A percentile compares a stretch with the other conserved stretches of the same genome.
These are phyloP conservation scores for Ricinus communis DNA, from an alignment of 345 rosid species.

Conservation along the genomic window DNA sequence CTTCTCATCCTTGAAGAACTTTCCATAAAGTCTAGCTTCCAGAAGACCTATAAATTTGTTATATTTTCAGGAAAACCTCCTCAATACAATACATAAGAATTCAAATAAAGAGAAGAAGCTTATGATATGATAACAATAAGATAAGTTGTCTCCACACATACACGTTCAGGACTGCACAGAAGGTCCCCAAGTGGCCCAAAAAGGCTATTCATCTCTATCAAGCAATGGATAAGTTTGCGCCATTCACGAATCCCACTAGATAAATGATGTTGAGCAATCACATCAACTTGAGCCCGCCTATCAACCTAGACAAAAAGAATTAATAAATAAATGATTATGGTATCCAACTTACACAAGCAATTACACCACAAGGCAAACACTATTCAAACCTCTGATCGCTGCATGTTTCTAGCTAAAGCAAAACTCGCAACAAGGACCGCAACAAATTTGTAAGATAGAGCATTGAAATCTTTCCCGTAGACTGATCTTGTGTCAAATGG, in stretches of 20 bases:
- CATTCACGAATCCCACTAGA: slow-evolving; percentile 74
- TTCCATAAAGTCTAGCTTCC: slow-evolving; percentile 97
- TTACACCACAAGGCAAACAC: slow-evolving; percentile 16
- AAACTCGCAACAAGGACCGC: slow-evolving; percentile 98
- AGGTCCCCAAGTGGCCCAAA: slow-evolving; percentile 70
- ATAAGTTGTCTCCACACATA: slow-evolving; percentile 38
- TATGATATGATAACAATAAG: neutral
- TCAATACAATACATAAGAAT: slow-evolving; percentile 5
- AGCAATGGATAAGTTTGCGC: slow-evolving; percentile 88
- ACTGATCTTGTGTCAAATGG: slow-evolving; percentile 90
- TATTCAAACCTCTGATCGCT: slow-evolving; percentile 85
- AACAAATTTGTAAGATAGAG: slow-evolving; percentile 84
- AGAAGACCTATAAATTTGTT: slow-evolving; percentile 61
- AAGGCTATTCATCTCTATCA: slow-evolving; percentile 81
- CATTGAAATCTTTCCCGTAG: slow-evolving; percentile 96
- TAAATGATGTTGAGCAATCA: slow-evolving; percentile 52
- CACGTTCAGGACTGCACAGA: slow-evolving; percentile 60
- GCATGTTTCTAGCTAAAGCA: slow-evolving; percentile 97
- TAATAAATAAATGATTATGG: slow-evolving; percentile 15
- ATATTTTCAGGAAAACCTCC: slow-evolving; percentile 14
- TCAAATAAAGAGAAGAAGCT: neutral
- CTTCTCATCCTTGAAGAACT: slow-evolving; percentile 95
- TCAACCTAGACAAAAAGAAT: slow-evolving; percentile 68
- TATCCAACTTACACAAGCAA: slow-evolving; percentile 14
- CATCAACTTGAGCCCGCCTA: slow-evolving; percentile 83